Conservation (phyloP, 2,329 filamentous ascomycete genomes). For the Cladosporium sp. region DNA sequence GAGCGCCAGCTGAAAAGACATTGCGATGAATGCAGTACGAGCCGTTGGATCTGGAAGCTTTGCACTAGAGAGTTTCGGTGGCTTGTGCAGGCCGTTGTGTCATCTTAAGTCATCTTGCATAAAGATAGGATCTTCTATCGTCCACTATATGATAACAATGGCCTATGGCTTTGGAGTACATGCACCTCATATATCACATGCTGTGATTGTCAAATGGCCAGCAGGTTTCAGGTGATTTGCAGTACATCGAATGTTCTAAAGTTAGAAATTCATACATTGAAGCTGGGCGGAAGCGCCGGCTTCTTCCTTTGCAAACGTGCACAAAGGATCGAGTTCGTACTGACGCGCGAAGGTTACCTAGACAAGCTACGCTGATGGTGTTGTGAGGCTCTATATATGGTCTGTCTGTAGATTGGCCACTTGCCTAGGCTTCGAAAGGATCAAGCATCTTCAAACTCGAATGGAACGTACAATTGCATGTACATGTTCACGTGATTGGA, state of each 20-base stretch:
- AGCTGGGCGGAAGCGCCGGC: background rate
- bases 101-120: background rate
- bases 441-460: background rate
- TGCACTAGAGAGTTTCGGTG: constrained; percentile 1
- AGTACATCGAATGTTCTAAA: background rate
- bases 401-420: background rate
- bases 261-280: background rate
- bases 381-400: background rate
- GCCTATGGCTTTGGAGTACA: background rate
- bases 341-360: background rate
- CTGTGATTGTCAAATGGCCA: background rate
- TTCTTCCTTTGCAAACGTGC: background rate
- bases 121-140: background rate
- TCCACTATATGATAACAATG: background rate
- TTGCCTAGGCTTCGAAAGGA: background rate
- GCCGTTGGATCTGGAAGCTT: background rate
- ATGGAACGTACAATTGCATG: background rate
- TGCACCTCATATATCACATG: background rate
- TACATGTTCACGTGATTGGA: background rate
- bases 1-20: background rate
- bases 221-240: too few relatives aligned
- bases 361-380: too few relatives aligned
- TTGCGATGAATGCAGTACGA: background rate
- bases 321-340: background rate
- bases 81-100: background rate